Base-by-base conservation (phyloP, 78 protist species). In the Dictyostelium discoideum region DNA sequence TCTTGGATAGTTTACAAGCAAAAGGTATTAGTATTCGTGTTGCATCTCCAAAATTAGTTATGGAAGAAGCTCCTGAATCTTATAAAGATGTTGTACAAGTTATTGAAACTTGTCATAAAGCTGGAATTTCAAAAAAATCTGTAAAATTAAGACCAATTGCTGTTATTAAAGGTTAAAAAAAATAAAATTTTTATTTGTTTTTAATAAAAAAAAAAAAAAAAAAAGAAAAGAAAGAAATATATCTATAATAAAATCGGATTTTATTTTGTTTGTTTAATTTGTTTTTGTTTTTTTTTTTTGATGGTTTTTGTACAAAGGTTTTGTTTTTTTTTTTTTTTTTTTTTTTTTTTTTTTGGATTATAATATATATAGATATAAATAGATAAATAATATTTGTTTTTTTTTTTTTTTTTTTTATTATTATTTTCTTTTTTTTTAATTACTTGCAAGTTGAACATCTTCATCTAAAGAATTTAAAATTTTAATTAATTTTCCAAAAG, bases 41-140 rank as follows among this genome's bases (percentile, higher is more conserved):
- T 50, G 98, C 99, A 0, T 87, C 97, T 3, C 99, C 98, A 22
- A 98, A 98, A 87, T 93, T 98, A 26, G 92, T 98, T 6, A 92
- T 81, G 97, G 99, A 98, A 42, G 99, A 98, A 92, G 99, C 99
- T 2, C 98, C 99, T 8, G 99, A 98, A 84, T 85, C 98, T 14
- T 98, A 98, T 92, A 98, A 98, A 96, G 98, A 98, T 82, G 98
- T 98, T 16, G 87, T 72, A 10, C 96, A 69, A 37, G 98, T 97
- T 13, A 92, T 98, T 78, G 97, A 97, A n/a, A 96, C 99, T 4
- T 97, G 97, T 82, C 99, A 98, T 67, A 85, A 11, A 0, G 99
- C 99, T 5, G 99, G 98, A 46, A 98, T 99, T 32, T 98, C 99
- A 16, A 57, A 77, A 86, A 98, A 98, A 87, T 50, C 92, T 29